Evolutionary conservation across 192 early-diverging fungal species (phyloP), one percentile per base, ranked within the genome.

Genomic region (Mortierella antarctica): DNA sequence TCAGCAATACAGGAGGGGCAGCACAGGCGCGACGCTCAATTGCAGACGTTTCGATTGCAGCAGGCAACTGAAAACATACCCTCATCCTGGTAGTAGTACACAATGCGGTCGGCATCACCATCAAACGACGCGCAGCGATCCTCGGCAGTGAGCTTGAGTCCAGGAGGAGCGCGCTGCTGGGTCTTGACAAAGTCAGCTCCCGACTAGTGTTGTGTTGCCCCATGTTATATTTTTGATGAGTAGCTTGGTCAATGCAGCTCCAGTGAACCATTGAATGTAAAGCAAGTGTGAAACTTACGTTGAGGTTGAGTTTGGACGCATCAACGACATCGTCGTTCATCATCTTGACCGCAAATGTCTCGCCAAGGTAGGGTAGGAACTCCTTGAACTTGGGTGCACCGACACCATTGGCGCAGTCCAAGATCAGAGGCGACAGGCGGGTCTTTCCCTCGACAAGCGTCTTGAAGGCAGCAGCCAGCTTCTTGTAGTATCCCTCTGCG

Each of bases 141-240:
- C n/a, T 89, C 90, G 49, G 89, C 82, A 44, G 57, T 61, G 65
- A 96, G 81, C 21, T 83, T 83, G 23, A 93, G 77, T 53, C 94
- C 95, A 4, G 77, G 81, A 9, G 98, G 97, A 62, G 86, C 82
- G 41, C 84, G 89, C 86, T 98, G 96, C 54, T 92, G 79, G 39
- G 96, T 89, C 88, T 99, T 99, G 73, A 99, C 98, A 83, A 88
- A 96, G 82, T 99, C 98, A n/a, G 98, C 98, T 57, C 98, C 98
- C 71, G 94, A 92, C 88, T 95, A 81, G 51, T 39, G 41, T 65
- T 18, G n/a, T 18, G 44, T 31, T 31, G 31, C 31, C 31, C 31
- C 31, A 2, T 51, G 13, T 51, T 51, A 44, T 20, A 51, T 42
- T 11, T 47, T 12, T 18, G 12, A 57, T 48, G 18, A 4, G 47